Evolutionary conservation across 148 eudicot genomes (phyloP).

Genomic region (Limonium bicolor): DNA sequence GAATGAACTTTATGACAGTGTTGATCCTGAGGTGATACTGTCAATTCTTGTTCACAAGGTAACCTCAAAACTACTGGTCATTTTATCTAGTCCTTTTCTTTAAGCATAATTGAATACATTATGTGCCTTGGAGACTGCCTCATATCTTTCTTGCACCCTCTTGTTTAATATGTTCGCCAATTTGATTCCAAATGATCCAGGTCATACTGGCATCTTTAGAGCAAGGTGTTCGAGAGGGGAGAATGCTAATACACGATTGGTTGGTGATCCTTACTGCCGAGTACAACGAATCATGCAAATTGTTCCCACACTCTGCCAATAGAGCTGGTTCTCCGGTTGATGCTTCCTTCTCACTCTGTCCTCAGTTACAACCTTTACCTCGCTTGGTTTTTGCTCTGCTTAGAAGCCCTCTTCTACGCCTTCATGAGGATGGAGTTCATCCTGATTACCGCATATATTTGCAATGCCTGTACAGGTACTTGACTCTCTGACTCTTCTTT

Average conservation of each 20-base stretch:
- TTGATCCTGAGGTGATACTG: constrained; percentile 89
- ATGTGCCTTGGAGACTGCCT: not conserved
- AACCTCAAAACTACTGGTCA: not conserved
- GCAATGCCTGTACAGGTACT: constrained; percentile 91
- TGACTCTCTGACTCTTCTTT: constrained; percentile 1
- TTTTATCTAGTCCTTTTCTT: not conserved
- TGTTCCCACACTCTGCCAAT: constrained; percentile 38
- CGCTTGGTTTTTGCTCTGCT: constrained; percentile 92
- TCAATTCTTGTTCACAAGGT: constrained; percentile 96
- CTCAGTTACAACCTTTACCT: constrained; percentile 83
- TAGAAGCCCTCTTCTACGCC: constrained; percentile 82
- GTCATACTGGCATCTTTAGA: constrained; percentile 84
- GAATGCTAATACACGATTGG: constrained; percentile 93
- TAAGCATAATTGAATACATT: not conserved
- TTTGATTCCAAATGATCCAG: constrained; percentile 17
- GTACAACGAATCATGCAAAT: constrained; percentile 72
- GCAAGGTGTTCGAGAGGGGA: constrained; percentile 93
- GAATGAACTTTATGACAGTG: constrained; percentile 88
- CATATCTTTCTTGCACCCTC: not conserved
- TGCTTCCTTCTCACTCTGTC: constrained; percentile 74
- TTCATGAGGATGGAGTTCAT: constrained; percentile 98
- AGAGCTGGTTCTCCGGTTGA: constrained; percentile 42
- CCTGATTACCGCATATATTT: constrained; percentile 91
- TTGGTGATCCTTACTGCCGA: constrained; percentile 91
- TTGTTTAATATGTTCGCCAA: not conserved